Percentiles rank a stretch among this genome's conserved stretches.
Conservation (phyloP, 202 grass and related monocot species). For the Eragrostis tef region DNA sequence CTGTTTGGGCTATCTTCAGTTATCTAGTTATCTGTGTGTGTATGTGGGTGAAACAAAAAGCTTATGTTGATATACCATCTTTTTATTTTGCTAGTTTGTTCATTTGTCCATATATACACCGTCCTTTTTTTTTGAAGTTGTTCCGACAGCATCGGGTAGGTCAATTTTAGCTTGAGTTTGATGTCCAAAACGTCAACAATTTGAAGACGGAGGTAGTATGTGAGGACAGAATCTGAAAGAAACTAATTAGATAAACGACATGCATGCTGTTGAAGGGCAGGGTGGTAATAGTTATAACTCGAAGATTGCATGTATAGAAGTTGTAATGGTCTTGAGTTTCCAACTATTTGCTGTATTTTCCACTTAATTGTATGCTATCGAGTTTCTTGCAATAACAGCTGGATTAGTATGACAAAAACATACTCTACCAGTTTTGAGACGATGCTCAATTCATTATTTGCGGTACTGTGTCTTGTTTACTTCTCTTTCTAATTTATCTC, state of each 20-base stretch:
- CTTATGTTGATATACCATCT: neutral
- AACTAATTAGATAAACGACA: neutral
- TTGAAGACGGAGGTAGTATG: too few relatives aligned
- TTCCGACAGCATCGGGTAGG: too few relatives aligned
- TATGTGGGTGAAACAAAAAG: neutral
- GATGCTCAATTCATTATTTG: neutral
- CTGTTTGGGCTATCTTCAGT: neutral
- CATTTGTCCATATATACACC: neutral
- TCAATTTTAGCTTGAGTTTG: too few relatives aligned
- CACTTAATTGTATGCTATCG: neutral
- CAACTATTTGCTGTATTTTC: neutral
- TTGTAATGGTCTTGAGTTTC: neutral
- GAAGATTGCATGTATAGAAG: neutral
- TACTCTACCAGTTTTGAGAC: neutral
- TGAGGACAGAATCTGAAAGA: neutral
- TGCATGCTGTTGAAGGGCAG: neutral
- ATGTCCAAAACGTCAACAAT: too few relatives aligned
- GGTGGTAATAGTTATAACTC: neutral
- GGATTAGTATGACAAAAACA: neutral
- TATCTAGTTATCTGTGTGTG: slow-evolving; percentile 10
- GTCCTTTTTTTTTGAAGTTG: too few relatives aligned
- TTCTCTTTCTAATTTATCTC: neutral
- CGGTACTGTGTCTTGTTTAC: neutral
- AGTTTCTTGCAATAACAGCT: neutral
- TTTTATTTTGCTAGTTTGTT: neutral